phyloP scores from a whole-genome alignment of 305 asterid genomes.

The Withania somnifera region DNA sequence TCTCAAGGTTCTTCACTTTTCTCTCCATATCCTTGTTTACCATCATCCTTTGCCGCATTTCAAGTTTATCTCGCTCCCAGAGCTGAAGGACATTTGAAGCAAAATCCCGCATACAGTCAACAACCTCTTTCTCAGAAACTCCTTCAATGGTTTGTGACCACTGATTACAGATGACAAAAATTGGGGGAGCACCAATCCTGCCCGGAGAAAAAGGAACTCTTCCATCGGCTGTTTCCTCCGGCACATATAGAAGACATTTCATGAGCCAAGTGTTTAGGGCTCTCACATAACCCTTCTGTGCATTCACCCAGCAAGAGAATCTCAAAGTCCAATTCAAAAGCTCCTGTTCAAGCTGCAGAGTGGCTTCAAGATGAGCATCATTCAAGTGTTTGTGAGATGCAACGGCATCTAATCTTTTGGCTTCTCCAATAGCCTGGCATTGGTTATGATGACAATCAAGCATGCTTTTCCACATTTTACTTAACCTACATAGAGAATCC shows the following conservation, averaged over 20 bases:
- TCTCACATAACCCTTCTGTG: conserved; percentile 63
- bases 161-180: conserved; percentile 66
- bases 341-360: conserved; percentile 70
- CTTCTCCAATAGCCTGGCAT: conserved; percentile 74
- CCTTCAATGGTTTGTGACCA: conserved; percentile 79
- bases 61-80: conserved; percentile 74
- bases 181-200: conserved; percentile 85
- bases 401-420: conserved; percentile 64
- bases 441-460: conserved; percentile 84
- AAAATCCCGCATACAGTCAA: conserved; percentile 64
- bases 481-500: conserved; percentile 33
- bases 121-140: conserved; percentile 75
- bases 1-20: conserved; percentile 66
- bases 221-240: conserved; percentile 90
- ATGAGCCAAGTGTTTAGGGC: conserved; percentile 81
- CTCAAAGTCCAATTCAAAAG: conserved; percentile 70
- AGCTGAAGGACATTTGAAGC: conserved; percentile 57
- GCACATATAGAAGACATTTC: conserved; percentile 87
- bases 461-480: conserved; percentile 87
- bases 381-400: conserved; percentile 52
- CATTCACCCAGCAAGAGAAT: conserved; percentile 68
- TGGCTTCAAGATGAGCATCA: conserved; percentile 73
- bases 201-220: conserved; percentile 85
- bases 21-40: conserved; percentile 54
- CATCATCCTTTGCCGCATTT: conserved; percentile 63